Conservation (phyloP, 768 basidiomycete genomes). For the Tephrocybe sp. region DNA sequence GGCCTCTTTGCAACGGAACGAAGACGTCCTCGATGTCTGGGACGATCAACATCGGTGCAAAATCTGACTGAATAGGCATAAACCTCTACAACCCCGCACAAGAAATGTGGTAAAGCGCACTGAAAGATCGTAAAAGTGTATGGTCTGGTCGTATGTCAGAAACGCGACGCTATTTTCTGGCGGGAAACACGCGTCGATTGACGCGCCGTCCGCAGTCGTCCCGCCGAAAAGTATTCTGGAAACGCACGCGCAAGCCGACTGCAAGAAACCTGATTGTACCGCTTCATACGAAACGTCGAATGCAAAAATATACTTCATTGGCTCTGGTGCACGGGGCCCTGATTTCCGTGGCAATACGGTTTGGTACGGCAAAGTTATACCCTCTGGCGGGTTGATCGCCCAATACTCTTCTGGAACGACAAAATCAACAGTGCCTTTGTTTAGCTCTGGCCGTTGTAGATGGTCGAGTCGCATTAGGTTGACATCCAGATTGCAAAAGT, state of each 20-base stretch:
- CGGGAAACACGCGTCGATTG: constrained; percentile 52
- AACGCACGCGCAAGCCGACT: constrained; percentile 63
- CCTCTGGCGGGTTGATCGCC: constrained; percentile 67
- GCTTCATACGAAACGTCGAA: constrained; percentile 81
- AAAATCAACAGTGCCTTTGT: constrained; percentile 91
- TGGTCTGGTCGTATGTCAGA: constrained; percentile 73
- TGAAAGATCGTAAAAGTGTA: constrained; percentile 90
- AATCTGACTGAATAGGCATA: constrained; percentile 41
- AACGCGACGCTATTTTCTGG: constrained; percentile 64
- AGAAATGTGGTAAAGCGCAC: constrained; percentile 46
- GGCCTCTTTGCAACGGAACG: constrained; percentile 66
- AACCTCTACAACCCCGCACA: constrained; percentile 20
- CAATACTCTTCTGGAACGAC: constrained; percentile 82
- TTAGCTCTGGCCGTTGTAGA: constrained; percentile 79
- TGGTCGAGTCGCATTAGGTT: constrained; percentile 81
- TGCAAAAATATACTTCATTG: constrained; percentile 81
- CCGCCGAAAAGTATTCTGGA: constrained; percentile 65
- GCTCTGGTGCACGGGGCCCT: constrained; percentile 52
- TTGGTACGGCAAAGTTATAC: constrained; percentile 53
- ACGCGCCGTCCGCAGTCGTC: constrained; percentile 37
- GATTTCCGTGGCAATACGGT: constrained; percentile 47
- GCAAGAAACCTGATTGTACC: constrained; percentile 67
- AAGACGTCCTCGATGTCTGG: constrained; percentile 94
- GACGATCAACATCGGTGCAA: constrained; percentile 74
- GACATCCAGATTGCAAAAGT: constrained; percentile 82